A percentile compares a stretch with the other conserved stretches of the same genome.
Conservation (phyloP, 164 flowering plant genomes). For the grape (Vitis vinifera) region DNA sequence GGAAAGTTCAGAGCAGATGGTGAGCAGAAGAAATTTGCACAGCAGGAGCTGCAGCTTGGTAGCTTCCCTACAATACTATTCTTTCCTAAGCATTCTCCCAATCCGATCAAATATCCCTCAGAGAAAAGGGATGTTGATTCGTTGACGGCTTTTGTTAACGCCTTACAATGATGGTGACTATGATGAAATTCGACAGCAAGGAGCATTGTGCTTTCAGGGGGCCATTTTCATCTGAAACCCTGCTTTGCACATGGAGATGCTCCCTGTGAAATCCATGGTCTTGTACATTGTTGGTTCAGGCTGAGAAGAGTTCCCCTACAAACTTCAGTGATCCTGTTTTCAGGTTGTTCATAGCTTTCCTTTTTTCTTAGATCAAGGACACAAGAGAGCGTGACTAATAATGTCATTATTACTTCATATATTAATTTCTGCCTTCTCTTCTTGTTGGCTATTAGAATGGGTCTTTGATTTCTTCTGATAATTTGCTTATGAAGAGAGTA, state of each 20-base stretch:
- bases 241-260: no score
- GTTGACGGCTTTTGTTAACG: conserved; percentile 65
- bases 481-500: no score
- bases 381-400: no score
- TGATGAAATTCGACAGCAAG: conserved; percentile 11
- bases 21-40: conserved; percentile 65
- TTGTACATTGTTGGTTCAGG: background rate
- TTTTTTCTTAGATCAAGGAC: no score
- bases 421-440: no score
- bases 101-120: conserved; percentile 67
- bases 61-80: conserved; percentile 81
- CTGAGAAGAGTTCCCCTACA: background rate
- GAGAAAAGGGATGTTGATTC: conserved; percentile 81
- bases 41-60: conserved; percentile 57
- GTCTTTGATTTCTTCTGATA: no score
- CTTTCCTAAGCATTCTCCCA: conserved; percentile 71
- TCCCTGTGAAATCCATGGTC: no score
- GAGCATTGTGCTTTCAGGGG: no score
- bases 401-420: no score
- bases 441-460: no score
- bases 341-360: background rate
- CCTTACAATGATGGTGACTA: conserved; percentile 55
- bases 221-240: no score
- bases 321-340: background rate
- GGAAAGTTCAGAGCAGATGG: conserved; percentile 86